phyloP scores from a whole-genome alignment of 129 eudicot species.

The Tanacetum coccineum region DNA sequence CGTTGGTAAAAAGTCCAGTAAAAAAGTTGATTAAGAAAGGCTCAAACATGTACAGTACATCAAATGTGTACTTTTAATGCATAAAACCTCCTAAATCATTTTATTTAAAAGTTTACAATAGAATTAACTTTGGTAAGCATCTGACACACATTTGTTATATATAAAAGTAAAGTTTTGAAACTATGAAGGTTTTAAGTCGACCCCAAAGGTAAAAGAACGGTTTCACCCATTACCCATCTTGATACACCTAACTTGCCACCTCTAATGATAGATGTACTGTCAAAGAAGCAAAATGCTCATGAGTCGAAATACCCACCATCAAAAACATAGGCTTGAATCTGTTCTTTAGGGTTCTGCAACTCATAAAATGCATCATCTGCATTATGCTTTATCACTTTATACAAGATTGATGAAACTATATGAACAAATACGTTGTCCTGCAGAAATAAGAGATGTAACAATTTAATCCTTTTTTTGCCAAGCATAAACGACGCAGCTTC shows the following conservation, averaged over 20 bases:
- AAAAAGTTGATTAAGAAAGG: too few species aligned
- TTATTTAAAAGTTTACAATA: too few species aligned
- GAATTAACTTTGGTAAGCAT: too few species aligned
- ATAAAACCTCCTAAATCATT: too few species aligned
- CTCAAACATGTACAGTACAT: too few species aligned
- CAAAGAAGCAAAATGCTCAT: not conserved
- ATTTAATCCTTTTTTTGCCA: not conserved
- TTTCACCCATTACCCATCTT: too few species aligned
- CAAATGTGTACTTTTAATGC: too few species aligned
- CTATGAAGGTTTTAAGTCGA: too few species aligned
- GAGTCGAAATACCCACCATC: conserved; percentile 49
- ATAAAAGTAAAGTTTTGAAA: not conserved
- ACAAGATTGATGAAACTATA: conserved; percentile 80
- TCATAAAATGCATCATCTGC: conserved; percentile 98
- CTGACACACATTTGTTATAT: not conserved
- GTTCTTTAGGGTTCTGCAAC: conserved; percentile 85
- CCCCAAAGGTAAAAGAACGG: too few species aligned
- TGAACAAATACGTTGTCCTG: conserved; percentile 98
- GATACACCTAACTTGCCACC: too few species aligned
- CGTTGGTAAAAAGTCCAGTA: too few species aligned
- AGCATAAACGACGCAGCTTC: too few species aligned
- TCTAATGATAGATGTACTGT: not conserved
- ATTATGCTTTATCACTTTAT: conserved; percentile 67
- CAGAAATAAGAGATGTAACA: conserved; percentile 19
- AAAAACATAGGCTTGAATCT: conserved; percentile 90